Percentiles rank a stretch among this genome's conserved stretches.
Evolutionary conservation across 805 yeast genomes (phyloP).

Genomic region (Saccharomycopsis vini): DNA sequence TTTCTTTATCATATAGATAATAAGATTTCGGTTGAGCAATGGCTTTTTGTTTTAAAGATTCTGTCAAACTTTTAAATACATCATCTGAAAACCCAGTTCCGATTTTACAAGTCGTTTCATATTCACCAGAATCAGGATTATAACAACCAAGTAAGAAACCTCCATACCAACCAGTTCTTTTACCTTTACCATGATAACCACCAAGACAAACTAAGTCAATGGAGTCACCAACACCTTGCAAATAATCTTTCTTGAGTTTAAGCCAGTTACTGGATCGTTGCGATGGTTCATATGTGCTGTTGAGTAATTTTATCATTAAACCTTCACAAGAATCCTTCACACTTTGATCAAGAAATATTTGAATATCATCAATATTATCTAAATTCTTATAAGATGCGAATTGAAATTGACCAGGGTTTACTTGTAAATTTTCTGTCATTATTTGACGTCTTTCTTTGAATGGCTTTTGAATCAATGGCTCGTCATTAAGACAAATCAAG

Average conservation of each 20-base stretch:
- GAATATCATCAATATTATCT: conserved; percentile 63
- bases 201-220: conserved; percentile 89
- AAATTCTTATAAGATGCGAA: conserved; percentile 73
- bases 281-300: conserved; percentile 85
- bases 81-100: conserved; percentile 97
- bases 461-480: conserved; percentile 56
- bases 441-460: conserved; percentile 61
- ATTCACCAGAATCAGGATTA: conserved; percentile 85
- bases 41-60: conserved; percentile 58
- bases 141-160: conserved; percentile 89
- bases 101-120: conserved; percentile 90
- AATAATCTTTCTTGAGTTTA: conserved; percentile 87
- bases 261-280: conserved; percentile 94
- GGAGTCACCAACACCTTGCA: conserved; percentile 94
- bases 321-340: conserved; percentile 92
- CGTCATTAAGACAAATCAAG: conserved; percentile 63
- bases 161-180: conserved; percentile 91
- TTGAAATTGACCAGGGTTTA: conserved; percentile 68
- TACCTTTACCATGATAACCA: conserved; percentile 89
- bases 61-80: conserved; percentile 51
- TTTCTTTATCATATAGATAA: conserved; percentile 50
- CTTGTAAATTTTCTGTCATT: conserved; percentile 45
- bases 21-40: conserved; percentile 56
- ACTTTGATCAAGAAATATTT: conserved; percentile 77
- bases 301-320: conserved; percentile 84